phyloP scores from a whole-genome alignment of 1,284 basidiomycete genomes.

The Blastosporella zonata region DNA sequence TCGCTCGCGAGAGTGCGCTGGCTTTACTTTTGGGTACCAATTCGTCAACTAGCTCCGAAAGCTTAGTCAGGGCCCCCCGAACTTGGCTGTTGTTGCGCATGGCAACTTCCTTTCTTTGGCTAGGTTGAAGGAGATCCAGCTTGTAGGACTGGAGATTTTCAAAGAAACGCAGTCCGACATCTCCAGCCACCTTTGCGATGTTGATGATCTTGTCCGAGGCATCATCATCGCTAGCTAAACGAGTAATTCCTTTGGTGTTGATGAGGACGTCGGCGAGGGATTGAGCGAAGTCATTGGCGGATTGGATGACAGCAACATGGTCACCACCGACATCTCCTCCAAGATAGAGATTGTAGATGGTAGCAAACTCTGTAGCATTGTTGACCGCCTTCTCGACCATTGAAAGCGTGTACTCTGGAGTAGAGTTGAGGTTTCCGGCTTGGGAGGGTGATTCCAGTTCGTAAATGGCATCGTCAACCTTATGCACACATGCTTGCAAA shows the following conservation, averaged over 20 bases:
- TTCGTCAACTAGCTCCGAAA: slow-evolving; percentile 86
- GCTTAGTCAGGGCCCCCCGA: slow-evolving; percentile 75
- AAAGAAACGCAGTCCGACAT: slow-evolving; percentile 90
- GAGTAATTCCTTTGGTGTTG: slow-evolving; percentile 94
- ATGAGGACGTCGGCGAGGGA: slow-evolving; percentile 88
- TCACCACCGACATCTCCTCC: slow-evolving; percentile 88
- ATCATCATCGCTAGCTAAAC: slow-evolving; percentile 88
- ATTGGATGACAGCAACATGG: slow-evolving; percentile 97
- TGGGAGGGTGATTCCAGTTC: slow-evolving; percentile 95
- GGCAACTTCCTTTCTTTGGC: slow-evolving; percentile 83
- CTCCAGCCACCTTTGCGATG: slow-evolving; percentile 86
- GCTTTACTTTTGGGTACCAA: slow-evolving; percentile 86
- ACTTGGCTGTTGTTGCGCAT: slow-evolving; percentile 89
- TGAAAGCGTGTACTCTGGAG: slow-evolving; percentile 96
- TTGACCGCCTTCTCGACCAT: slow-evolving; percentile 97
- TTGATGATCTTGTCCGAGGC: slow-evolving; percentile 86
- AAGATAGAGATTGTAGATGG: slow-evolving; percentile 90
- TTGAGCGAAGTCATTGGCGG: slow-evolving; percentile 95
- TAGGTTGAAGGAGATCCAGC: slow-evolving; percentile 71
- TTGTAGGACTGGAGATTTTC: slow-evolving; percentile 96
- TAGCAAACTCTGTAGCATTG: slow-evolving; percentile 95
- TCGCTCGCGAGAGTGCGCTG: slow-evolving; percentile 69
- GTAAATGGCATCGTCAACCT: slow-evolving; percentile 96
- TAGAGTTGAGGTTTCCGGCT: slow-evolving; percentile 92
- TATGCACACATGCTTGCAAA: slow-evolving; percentile 93